Base-by-base conservation (phyloP, 2,329 filamentous ascomycete genomes). In the Rhytidhysteron rufulum region DNA sequence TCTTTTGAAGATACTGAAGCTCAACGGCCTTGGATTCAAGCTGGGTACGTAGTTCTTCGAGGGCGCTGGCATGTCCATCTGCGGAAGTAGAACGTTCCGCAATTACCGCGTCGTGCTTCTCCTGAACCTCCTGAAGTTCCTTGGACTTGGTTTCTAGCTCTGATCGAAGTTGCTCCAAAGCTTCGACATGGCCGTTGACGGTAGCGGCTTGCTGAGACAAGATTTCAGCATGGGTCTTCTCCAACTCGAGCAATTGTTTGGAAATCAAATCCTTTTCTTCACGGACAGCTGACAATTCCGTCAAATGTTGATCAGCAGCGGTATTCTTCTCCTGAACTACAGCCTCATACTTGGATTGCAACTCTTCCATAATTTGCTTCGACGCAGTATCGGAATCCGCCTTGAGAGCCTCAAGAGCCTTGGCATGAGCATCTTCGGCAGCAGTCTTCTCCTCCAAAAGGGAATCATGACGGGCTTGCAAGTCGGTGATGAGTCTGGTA, bases 111-210 rank as follows among this genome's bases (percentile, higher is more conserved):
- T 49, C 52, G 19, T 54, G 60, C 22, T 60, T 62, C 17, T 57
- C 46, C 39, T 62, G 59, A 5, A 63, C 52, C 22, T 63, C 57
- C 3, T 54, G 48, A 20, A 63, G 48, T 9, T 50, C 53, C 25
- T 54, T 52, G 10, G 41, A 33, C 20, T 63, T 57, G 7, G 40
- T 34, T 24, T 55, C 54, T 4, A 47, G 48, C 37, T 57, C 37
- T 3, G 15, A 36, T 18, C 49, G 43, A 1, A 62, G 33, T 3
- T 41, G 41, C 3, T 54, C 47, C 5, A 61, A 31, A 35, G 60
- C 55, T 4, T 39, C 50, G 17, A 48, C 37, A 34, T 53, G 50
- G 5, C 39, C 37, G 2, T 34, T 44, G 27, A 59, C 49, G 10
- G 35, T 16, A 25, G 4, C 44, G 4, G 21, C 41, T 16, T 55